Evolutionary conservation across 208 protist species (phyloP), one percentile per base, ranked within the genome.

Genomic region (Acanthamoeba castellanii): DNA sequence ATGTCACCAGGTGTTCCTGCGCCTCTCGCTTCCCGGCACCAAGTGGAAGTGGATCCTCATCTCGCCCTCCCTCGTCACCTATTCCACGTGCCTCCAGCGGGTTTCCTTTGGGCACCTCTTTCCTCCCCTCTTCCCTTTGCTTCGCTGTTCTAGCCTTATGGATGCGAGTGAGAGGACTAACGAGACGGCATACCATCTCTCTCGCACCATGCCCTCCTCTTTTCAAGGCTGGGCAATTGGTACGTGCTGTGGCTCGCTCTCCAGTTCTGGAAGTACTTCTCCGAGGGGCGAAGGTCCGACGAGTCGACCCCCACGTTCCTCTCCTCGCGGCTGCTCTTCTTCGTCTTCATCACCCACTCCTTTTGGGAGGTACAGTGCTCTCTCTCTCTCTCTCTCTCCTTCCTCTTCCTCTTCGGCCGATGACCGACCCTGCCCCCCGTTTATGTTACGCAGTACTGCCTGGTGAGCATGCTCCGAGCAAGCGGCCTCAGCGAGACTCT

Each of bases 11-110:
- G n/a, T 87, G 45, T 87, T 87, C 27, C 3, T 61, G 18, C 50
- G 37, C n/a, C 50, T 87, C 27, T 61, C 78, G 22, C 47, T 87
- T 9, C 78, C 78, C 27, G 78, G 78, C 25, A 61, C 78, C 5
- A 87, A 87, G 47, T 87, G 78, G 78, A 87, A 87, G 50, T 87
- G 78, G 78, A 87, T 87, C 50, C 2, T 87, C 11, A 61, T 87
- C 0, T 61, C 47, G 50, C 78, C 78, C 13, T 52, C 78, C 14
- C 78, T 87, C n/a, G 22, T 87, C 47, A 87, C 78, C 50, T 87
- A 87, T 22, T 61, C 78, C 27, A 87, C 78, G n/a, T 30, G 78
- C 47, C 32, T 61, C 50, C 78, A 87, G 47, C 42, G 78, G 3
- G 78, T 37, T 20, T 16, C 22, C 11, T 87, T 87, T 37, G 78